phyloP scores from a whole-genome alignment of 352 stramenopile species.

The Globisporangium heterothallicum region DNA sequence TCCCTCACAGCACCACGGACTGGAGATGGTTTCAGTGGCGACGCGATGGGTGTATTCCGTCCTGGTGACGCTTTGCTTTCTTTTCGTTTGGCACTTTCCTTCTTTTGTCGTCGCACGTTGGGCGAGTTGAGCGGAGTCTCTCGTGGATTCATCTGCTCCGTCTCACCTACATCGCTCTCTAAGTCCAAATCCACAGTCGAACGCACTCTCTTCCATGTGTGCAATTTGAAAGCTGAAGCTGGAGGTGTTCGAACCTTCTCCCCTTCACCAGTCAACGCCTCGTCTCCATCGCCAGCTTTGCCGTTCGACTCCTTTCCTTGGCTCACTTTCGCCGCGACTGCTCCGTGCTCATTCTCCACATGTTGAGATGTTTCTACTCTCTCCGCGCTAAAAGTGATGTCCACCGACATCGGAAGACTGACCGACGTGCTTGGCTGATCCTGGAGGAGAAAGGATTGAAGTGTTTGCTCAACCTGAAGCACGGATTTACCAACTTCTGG shows the following conservation, averaged over 20 bases:
- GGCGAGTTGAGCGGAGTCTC: not conserved
- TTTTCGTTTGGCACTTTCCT: conserved; percentile 1
- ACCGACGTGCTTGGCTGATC: not conserved
- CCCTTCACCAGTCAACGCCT: not conserved
- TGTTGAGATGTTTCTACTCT: no score
- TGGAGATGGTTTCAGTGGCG: not conserved
- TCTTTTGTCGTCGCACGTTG: not conserved
- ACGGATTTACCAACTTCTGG: conserved; percentile 58
- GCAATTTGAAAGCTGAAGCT: not conserved
- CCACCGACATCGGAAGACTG: not conserved
- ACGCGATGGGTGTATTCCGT: not conserved
- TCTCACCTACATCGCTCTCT: not conserved
- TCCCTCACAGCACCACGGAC: not conserved
- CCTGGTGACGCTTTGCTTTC: not conserved
- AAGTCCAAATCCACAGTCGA: not conserved
- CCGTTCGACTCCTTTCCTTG: no score
- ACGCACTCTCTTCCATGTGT: not conserved
- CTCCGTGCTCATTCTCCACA: no score
- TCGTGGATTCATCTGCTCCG: not conserved
- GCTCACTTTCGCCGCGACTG: no score
- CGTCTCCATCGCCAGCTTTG: not conserved
- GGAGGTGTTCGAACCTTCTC: conserved; percentile 1
- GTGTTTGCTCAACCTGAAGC: conserved; percentile 57
- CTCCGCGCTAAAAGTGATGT: not conserved
- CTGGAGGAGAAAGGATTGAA: conserved; percentile 31